phyloP scores from a whole-genome alignment of 306 rosid species.

The Quillaja saponaria region DNA sequence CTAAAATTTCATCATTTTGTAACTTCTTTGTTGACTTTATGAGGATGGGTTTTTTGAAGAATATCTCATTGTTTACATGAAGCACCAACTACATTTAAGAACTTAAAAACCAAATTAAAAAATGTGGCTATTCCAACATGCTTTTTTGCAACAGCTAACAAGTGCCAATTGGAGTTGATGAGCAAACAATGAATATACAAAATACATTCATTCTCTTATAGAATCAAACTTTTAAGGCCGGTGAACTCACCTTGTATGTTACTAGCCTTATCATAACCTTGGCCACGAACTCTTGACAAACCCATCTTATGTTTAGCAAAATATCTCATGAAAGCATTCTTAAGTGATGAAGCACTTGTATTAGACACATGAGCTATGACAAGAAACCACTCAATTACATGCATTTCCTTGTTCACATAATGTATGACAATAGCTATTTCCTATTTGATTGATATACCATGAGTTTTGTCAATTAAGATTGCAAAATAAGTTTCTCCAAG shows the following conservation, averaged over 20 bases:
- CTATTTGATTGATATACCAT: not conserved
- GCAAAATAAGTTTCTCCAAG: not conserved
- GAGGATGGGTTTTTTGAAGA: not conserved
- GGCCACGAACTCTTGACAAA: not conserved
- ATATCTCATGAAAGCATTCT: not conserved
- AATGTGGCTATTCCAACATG: not conserved
- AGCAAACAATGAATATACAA: conserved; percentile 19
- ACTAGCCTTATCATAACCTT: conserved; percentile 19
- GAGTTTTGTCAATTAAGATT: not conserved
- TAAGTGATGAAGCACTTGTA: not conserved
- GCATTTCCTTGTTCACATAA: not conserved
- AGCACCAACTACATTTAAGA: too few species aligned
- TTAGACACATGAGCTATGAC: not conserved
- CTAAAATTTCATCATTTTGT: not conserved
- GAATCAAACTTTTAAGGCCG: not conserved
- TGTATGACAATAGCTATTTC: not conserved
- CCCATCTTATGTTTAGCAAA: conserved; percentile 11
- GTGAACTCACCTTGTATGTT: conserved; percentile 5
- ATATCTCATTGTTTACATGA: not conserved
- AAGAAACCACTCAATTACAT: not conserved
- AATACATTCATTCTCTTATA: not conserved
- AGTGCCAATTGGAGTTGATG: not conserved
- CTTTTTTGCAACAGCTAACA: not conserved
- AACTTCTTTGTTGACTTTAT: not conserved
- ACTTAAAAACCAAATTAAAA: too few species aligned